Percentiles rank a stretch among this genome's conserved stretches.
Conservation (phyloP, 306 rosid genomes). For the Pyrus betulifolia region DNA sequence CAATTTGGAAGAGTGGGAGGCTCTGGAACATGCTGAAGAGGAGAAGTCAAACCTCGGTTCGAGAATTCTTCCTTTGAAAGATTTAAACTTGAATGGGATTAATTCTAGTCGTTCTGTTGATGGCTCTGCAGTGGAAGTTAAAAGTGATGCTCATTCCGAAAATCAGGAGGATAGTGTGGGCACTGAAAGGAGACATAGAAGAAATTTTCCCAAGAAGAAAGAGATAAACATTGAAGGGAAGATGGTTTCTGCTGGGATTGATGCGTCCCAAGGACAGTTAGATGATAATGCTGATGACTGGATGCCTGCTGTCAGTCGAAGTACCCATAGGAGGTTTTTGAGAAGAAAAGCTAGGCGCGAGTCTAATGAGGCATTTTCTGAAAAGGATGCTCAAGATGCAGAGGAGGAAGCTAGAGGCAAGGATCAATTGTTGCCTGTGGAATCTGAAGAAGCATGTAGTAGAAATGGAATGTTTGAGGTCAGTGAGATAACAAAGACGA, state of each 20-base stretch:
- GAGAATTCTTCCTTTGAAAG: slow-evolving; percentile 72
- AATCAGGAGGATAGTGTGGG: slow-evolving; percentile 28
- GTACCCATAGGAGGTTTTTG: slow-evolving; percentile 75
- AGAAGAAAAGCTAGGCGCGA: slow-evolving; percentile 81
- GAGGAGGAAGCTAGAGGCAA: slow-evolving; percentile 31
- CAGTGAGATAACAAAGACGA: slow-evolving; percentile 22
- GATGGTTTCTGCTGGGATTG: slow-evolving; percentile 66
- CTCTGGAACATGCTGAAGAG: slow-evolving; percentile 49
- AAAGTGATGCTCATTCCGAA: slow-evolving; percentile 20
- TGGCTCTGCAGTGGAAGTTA: slow-evolving; percentile 15
- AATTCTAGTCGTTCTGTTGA: slow-evolving; percentile 33
- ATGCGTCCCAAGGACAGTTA: slow-evolving; percentile 68
- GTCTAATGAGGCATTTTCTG: slow-evolving; percentile 33
- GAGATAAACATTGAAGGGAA: slow-evolving; percentile 69
- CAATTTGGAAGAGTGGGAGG: slow-evolving; percentile 86
- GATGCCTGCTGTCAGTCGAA: slow-evolving; percentile 86
- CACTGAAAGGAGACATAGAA: slow-evolving; percentile 32
- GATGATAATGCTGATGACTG: slow-evolving; percentile 65
- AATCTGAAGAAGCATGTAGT: slow-evolving; percentile 14
- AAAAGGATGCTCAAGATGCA: slow-evolving; percentile 35
- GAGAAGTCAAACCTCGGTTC: slow-evolving; percentile 32
- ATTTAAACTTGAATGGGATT: slow-evolving; percentile 54
- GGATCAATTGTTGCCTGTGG: slow-evolving; percentile 20
- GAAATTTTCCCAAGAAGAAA: slow-evolving; percentile 45
- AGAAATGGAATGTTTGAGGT: slow-evolving; percentile 26